phyloP scores from a whole-genome alignment of 1,284 basidiomycete species.

The Fistulinella staudtii region DNA sequence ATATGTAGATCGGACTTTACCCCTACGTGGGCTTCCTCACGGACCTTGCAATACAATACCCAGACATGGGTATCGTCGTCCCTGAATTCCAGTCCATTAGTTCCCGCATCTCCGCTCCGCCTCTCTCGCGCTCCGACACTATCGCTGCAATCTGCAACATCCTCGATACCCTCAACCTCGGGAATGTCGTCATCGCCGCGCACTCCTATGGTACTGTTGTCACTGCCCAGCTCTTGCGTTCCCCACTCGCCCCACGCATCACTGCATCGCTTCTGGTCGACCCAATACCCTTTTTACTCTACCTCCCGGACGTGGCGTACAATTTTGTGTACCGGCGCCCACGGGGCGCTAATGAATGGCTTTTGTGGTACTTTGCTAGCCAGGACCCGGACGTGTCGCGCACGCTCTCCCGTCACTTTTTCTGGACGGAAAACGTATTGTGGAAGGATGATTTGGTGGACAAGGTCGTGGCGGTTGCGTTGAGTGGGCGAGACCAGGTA shows the following conservation, averaged over 20 bases:
- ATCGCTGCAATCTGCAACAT: slow-evolving; percentile 33
- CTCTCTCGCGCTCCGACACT: slow-evolving; percentile 20
- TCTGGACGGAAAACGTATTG: slow-evolving; percentile 59
- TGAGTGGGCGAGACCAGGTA: slow-evolving; percentile 57
- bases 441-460: slow-evolving; percentile 54
- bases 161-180: slow-evolving; percentile 42
- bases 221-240: slow-evolving; percentile 45
- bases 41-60: slow-evolving; percentile 40
- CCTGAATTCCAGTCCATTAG: slow-evolving; percentile 58
- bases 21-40: slow-evolving; percentile 51
- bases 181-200: slow-evolving; percentile 43
- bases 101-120: slow-evolving; percentile 49
- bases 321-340: slow-evolving; percentile 64
- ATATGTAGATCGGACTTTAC: slow-evolving; percentile 54
- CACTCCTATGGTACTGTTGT: slow-evolving; percentile 67
- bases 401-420: slow-evolving; percentile 56
- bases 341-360: slow-evolving; percentile 53
- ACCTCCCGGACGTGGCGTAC: slow-evolving; percentile 55
- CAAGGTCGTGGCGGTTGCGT: slow-evolving; percentile 37
- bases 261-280: slow-evolving; percentile 50
- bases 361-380: slow-evolving; percentile 64
- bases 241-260: slow-evolving; percentile 33
- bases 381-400: slow-evolving; percentile 60
- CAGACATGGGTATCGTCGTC: slow-evolving; percentile 51
- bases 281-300: slow-evolving; percentile 61